Percentiles rank a stretch among this genome's conserved stretches.
These are phyloP conservation scores for Microdochium nivale DNA, from an alignment of 2,329 filamentous ascomycete species.

Conservation along the genomic window DNA sequence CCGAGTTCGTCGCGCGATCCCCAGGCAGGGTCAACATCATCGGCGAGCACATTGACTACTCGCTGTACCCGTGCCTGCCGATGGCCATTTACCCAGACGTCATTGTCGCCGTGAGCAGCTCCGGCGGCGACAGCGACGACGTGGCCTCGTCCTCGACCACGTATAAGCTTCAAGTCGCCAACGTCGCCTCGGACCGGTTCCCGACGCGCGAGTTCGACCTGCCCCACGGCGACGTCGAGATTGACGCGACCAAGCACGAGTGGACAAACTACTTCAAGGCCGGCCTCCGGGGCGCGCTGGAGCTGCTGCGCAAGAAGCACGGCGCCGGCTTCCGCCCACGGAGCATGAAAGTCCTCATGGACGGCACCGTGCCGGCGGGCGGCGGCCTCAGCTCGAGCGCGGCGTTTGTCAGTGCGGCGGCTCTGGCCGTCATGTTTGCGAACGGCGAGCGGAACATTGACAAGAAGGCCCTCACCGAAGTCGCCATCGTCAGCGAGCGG, in stretches of 20 bases:
- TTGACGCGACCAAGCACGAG: constrained; percentile 78
- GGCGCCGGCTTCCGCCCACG: constrained; percentile 54
- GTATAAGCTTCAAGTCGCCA: constrained; percentile 68
- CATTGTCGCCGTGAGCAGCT: constrained; percentile 73
- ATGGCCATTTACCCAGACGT: constrained; percentile 93
- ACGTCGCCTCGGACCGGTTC: constrained; percentile 70
- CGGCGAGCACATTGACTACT: constrained; percentile 98
- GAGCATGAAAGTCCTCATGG: constrained; percentile 81
- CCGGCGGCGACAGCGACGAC: constrained; percentile 37
- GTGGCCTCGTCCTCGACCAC: constrained; percentile 37
- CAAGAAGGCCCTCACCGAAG: constrained; percentile 85
- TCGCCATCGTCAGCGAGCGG: constrained; percentile 90
- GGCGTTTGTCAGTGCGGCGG: constrained; percentile 84
- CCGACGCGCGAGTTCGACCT: constrained; percentile 67
- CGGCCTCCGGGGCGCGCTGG: constrained; percentile 72
- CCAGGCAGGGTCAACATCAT: constrained; percentile 97
- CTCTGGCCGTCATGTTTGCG: constrained; percentile 78
- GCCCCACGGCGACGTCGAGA: constrained; percentile 56
- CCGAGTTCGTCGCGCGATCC: constrained; percentile 79
- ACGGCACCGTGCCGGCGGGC: constrained; percentile 86
- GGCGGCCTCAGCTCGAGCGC: constrained; percentile 91
- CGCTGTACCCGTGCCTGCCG: constrained; percentile 87
- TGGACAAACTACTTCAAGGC: constrained; percentile 99
- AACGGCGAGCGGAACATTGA: constrained; percentile 72
- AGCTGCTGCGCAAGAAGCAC: constrained; percentile 62